phyloP scores from a whole-genome alignment of 2,329 filamentous ascomycete species.

The Cordyceps tenuipes region DNA sequence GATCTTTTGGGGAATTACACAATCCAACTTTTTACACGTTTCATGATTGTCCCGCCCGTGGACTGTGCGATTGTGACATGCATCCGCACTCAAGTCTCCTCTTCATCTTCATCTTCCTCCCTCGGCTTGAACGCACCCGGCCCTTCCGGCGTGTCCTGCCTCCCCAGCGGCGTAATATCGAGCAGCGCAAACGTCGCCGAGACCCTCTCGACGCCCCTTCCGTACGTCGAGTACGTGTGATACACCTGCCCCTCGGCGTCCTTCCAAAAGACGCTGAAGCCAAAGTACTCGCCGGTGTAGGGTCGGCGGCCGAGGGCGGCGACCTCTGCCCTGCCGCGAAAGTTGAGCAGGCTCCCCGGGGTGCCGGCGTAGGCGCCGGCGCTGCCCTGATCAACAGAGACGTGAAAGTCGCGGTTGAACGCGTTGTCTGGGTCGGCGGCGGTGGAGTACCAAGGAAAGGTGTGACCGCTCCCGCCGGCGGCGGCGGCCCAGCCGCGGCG shows the following conservation, averaged over 20 bases:
- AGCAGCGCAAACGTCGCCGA: constrained; percentile 24
- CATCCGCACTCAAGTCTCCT: neutral
- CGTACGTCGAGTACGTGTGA: constrained; percentile 30
- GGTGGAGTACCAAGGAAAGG: constrained; percentile 32
- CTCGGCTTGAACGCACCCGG: constrained; percentile 21
- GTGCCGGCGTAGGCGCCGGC: constrained; percentile 13
- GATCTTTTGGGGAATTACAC: neutral
- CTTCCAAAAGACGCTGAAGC: constrained; percentile 28
- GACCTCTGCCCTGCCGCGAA: constrained; percentile 19
- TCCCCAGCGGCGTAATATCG: constrained; percentile 28
- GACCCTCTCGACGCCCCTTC: constrained; percentile 24
- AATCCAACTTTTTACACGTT: neutral
- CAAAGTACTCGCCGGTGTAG: constrained; percentile 26
- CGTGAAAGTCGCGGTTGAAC: constrained; percentile 35
- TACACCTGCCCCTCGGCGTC: constrained; percentile 22
- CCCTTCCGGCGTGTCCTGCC: constrained; percentile 20
- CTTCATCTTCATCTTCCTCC: constrained; percentile 20
- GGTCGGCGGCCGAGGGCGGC: constrained; percentile 20
- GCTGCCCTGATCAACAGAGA: constrained; percentile 20
- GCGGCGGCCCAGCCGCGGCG: constrained; percentile 31
- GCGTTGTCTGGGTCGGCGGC: constrained; percentile 18
- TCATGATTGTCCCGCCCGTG: neutral
- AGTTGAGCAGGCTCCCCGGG: constrained; percentile 20
- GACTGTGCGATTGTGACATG: neutral
- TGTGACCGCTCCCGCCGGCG: no score